Conservation (phyloP, 345 rosid species). For the Arabidopsis thaliana region DNA sequence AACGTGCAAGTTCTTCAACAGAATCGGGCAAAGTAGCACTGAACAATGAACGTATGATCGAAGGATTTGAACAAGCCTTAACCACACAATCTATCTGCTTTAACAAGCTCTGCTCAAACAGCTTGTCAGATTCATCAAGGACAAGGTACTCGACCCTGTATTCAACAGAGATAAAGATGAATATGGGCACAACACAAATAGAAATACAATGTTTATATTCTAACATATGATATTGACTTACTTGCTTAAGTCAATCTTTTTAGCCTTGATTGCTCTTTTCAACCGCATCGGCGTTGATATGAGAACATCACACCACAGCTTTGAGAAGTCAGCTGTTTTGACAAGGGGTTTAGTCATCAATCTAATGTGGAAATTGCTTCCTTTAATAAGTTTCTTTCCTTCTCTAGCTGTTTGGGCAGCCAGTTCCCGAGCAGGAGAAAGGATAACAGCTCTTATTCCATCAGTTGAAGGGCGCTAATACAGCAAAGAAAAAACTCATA, state of each 20-base stretch:
- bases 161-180: constrained; percentile 19
- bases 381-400: constrained; percentile 83
- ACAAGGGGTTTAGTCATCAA: constrained; percentile 80
- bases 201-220: neutral
- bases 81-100: constrained; percentile 92
- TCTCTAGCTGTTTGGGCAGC: constrained; percentile 92
- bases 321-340: constrained; percentile 65
- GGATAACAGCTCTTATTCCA: constrained; percentile 83
- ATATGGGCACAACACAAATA: constrained; percentile 4
- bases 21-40: constrained; percentile 97
- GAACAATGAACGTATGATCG: constrained; percentile 78
- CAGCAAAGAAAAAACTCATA: neutral
- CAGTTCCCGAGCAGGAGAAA: constrained; percentile 91
- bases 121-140: constrained; percentile 96
- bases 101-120: constrained; percentile 87
- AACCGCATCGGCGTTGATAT: constrained; percentile 86
- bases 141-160: constrained; percentile 92
- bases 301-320: constrained; percentile 77
- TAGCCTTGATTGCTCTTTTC: constrained; percentile 65
- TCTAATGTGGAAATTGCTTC: constrained; percentile 68
- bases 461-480: constrained; percentile 63
- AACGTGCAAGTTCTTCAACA: constrained; percentile 94
- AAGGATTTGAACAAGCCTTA: constrained; percentile 91
- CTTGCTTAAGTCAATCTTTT: constrained; percentile 87
- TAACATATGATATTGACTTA: constrained; percentile 38